Conservation (phyloP, 805 yeast species). For the Metschnikowia kofuensis region DNA sequence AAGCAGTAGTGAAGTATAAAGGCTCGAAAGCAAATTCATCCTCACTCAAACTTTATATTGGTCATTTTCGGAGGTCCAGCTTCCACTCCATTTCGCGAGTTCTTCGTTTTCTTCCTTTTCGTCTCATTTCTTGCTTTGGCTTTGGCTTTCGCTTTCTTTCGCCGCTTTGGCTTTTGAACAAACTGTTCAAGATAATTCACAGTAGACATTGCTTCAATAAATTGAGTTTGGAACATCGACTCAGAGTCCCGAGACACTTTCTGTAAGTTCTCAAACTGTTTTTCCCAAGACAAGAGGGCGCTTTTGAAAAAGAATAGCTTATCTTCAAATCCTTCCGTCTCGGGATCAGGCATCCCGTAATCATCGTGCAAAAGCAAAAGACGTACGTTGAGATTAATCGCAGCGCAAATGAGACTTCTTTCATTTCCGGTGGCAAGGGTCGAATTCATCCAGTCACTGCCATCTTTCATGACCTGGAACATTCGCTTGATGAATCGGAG, state of each 20-base stretch:
- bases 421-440: background rate
- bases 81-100: background rate
- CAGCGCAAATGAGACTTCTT: background rate
- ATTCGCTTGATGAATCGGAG: background rate
- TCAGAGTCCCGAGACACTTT: background rate
- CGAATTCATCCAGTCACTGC: background rate
- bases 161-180: background rate
- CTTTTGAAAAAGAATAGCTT: too few species aligned
- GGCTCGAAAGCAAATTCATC: too few species aligned
- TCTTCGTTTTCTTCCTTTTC: background rate
- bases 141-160: background rate
- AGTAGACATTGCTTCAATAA: background rate
- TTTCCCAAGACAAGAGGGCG: background rate
- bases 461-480: background rate
- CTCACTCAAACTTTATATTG: too few species aligned
- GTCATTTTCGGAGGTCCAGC: too few species aligned
- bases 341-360: background rate
- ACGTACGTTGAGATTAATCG: background rate
- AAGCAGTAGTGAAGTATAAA: too few species aligned
- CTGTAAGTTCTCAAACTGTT: background rate
- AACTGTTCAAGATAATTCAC: background rate
- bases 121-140: background rate
- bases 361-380: background rate
- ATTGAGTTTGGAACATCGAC: background rate
- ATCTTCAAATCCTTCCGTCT: background rate